Evolutionary conservation across 371 early-diverging fungal species (phyloP), one percentile per base, ranked within the genome.

Genomic region (Fennellomyces sp.): DNA sequence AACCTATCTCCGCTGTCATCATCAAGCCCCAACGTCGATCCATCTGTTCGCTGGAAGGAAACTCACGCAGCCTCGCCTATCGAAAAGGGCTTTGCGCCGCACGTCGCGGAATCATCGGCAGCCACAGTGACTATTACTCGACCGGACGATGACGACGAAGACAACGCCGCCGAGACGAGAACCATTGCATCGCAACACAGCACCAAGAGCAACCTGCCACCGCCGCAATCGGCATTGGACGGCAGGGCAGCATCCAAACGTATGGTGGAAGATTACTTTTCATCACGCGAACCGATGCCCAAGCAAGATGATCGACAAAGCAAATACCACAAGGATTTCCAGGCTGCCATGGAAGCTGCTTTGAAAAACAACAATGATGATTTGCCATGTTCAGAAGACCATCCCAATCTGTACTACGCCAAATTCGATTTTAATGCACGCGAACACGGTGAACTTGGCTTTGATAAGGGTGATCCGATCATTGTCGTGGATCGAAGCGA

Each of bases 401-500:
- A 31, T 11, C 80, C 80, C 4, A 67, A 69, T 30, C 74, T 87
- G 51, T 92, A 87, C 58, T 87, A 87, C 52, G 89, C 92, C 5
- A 88, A 88, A 58, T 91, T 86, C 60, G 86, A 88, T 7, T 92
- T 92, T 60, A 79, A 80, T 55, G 87, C 91, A 28, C 81, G 90
- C 28, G 91, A 92, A 61, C 83, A 82, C 19, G 91, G 91, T 19
- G 92, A 92, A 65, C 78, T 92, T 39, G 91, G 90, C 1, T 90
- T 91, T 70, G 71, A 80, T 12, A 86, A 88, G 13, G 88, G 88
- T 21, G 91, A 91, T 64, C 81, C 85, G 0, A 88, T 92, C 55
- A 80, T 91, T 73, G 92, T 92, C 2, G 81, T 88, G 6, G 92
- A 92, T 65, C 80, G 83, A 54, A 88, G 84, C 57, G 91, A 92